Evolutionary conservation across 176 grass and related monocot species (phyloP).

Genomic region (Calamus simplicifolius): DNA sequence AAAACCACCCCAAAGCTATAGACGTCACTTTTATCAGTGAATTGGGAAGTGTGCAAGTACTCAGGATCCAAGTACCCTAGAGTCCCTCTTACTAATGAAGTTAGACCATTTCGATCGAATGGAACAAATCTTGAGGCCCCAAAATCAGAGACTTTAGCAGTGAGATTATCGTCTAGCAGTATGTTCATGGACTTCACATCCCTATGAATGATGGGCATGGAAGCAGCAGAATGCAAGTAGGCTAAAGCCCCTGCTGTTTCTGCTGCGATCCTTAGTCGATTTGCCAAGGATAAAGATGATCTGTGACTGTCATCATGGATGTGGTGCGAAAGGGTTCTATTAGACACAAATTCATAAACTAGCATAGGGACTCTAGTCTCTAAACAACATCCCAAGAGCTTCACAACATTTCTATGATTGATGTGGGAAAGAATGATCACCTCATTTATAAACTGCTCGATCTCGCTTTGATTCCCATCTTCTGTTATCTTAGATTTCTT

Average conservation of each 20-base stretch:
- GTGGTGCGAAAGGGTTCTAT: neutral
- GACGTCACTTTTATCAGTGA: neutral
- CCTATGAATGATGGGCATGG: neutral
- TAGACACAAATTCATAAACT: neutral
- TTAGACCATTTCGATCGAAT: neutral
- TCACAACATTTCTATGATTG: neutral
- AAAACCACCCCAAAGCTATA: constrained; percentile 5
- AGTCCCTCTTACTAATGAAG: neutral
- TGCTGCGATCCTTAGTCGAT: neutral
- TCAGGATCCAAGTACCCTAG: constrained; percentile 2
- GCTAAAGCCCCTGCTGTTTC: neutral
- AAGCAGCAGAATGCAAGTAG: neutral
- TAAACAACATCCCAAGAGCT: neutral
- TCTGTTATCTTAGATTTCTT: neutral
- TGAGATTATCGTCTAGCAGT: neutral
- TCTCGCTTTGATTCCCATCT: neutral
- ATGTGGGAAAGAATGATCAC: neutral
- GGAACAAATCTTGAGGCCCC: constrained; percentile 2
- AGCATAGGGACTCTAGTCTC: no score
- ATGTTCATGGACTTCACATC: neutral
- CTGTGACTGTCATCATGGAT: neutral
- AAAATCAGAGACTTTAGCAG: constrained; percentile 1
- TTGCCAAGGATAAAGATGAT: neutral
- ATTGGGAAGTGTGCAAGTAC: neutral
- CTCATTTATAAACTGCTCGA: neutral